phyloP scores from a whole-genome alignment of 345 rosid species.

The Arabis alpina region DNA sequence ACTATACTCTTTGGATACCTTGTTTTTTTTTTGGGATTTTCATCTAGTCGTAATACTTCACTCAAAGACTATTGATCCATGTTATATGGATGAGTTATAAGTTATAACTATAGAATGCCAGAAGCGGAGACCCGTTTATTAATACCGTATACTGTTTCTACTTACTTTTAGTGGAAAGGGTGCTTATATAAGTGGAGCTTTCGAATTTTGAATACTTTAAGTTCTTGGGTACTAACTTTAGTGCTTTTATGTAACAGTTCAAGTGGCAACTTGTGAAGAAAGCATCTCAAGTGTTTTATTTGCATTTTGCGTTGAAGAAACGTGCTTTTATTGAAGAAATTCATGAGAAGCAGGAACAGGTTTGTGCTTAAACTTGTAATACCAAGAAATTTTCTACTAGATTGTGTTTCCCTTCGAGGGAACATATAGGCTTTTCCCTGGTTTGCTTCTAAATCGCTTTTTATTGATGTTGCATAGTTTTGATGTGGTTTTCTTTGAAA shows the following conservation, averaged over 20 bases:
- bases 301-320: slow-evolving; percentile 92
- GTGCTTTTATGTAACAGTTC: slow-evolving; percentile 56
- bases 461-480: slow-evolving; percentile 40
- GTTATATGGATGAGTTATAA: slow-evolving; percentile 9
- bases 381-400: not conserved
- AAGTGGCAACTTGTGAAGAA: slow-evolving; percentile 90
- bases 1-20: not conserved
- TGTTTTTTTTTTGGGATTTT: not conserved
- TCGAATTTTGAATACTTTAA: slow-evolving; percentile 5
- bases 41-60: not conserved
- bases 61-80: not conserved
- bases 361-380: slow-evolving; percentile 37
- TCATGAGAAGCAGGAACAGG: slow-evolving; percentile 99
- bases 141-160: not conserved
- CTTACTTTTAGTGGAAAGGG: slow-evolving; percentile 10
- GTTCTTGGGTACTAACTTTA: slow-evolving; percentile 19
- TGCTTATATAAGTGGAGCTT: slow-evolving; percentile 11
- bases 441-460: slow-evolving; percentile 1
- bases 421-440: slow-evolving; percentile 1
- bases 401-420: slow-evolving; percentile 8
- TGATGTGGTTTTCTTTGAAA: slow-evolving; percentile 56
- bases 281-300: slow-evolving; percentile 85
- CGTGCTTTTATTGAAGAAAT: slow-evolving; percentile 92
- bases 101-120: not conserved
- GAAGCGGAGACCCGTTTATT: not conserved